These are phyloP conservation scores for Musa acuminata DNA, from an alignment of 176 grass and related monocot genomes.

Conservation along the genomic window DNA sequence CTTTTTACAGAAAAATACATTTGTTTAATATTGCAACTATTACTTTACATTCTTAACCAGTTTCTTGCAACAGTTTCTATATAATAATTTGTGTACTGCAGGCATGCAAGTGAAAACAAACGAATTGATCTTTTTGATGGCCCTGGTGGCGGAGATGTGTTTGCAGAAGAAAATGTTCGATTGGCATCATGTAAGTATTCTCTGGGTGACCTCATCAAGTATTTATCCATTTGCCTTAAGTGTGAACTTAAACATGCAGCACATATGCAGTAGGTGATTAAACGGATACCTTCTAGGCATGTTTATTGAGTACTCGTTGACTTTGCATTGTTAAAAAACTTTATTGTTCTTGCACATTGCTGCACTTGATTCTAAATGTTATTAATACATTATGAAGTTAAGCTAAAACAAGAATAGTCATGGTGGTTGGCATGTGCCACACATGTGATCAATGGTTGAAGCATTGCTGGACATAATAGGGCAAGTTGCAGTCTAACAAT, in stretches of 20 bases:
- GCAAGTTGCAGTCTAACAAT: too few relatives aligned
- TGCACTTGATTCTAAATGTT: too few relatives aligned
- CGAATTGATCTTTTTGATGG: slow-evolving; percentile 78
- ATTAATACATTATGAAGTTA: too few relatives aligned
- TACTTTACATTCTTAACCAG: background rate
- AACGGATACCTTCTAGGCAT: too few relatives aligned
- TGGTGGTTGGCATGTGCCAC: too few relatives aligned
- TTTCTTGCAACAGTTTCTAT: background rate
- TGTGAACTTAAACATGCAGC: background rate
- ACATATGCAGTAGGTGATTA: too few relatives aligned
- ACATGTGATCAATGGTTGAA: too few relatives aligned
- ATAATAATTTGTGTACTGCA: slow-evolving; percentile 14
- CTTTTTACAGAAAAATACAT: background rate
- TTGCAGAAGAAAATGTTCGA: slow-evolving; percentile 68
- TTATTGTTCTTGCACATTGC: too few relatives aligned
- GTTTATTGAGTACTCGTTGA: too few relatives aligned
- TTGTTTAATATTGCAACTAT: background rate
- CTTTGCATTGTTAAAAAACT: too few relatives aligned
- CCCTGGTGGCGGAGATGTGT: slow-evolving; percentile 60
- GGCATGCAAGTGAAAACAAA: slow-evolving; percentile 81
- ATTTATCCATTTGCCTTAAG: background rate
- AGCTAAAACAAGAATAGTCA: too few relatives aligned
- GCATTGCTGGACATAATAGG: too few relatives aligned
- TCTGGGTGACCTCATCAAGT: background rate
- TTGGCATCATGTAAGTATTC: slow-evolving; percentile 72